Percentiles rank a stretch among this genome's conserved stretches.
These are phyloP conservation scores for Cenococcum geophilum DNA, from an alignment of 495 filamentous ascomycete species.

Conservation along the genomic window DNA sequence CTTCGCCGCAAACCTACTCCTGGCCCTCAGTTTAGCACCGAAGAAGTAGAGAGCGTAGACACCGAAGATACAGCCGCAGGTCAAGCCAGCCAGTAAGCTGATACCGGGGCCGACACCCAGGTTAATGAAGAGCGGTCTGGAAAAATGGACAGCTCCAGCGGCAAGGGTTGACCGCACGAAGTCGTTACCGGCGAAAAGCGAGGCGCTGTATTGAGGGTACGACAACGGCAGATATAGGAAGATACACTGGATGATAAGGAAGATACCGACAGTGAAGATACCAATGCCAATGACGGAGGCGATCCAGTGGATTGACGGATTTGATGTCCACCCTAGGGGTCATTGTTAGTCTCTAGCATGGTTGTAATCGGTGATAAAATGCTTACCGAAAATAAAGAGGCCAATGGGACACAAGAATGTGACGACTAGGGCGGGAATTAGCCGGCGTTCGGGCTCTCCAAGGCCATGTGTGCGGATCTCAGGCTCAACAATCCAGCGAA, in stretches of 20 bases:
- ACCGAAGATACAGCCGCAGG: constrained; percentile 50
- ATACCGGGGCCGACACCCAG: constrained; percentile 52
- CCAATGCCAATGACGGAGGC: constrained; percentile 53
- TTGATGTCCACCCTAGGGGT: constrained; percentile 49
- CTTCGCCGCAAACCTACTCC: constrained; percentile 39
- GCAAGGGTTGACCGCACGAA: constrained; percentile 52
- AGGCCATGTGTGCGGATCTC: constrained; percentile 44
- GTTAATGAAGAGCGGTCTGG: constrained; percentile 51
- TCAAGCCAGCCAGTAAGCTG: constrained; percentile 52
- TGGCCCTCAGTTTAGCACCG: constrained; percentile 51
- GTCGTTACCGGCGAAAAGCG: constrained; percentile 58
- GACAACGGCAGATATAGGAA: constrained; percentile 58
- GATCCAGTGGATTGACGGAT: constrained; percentile 56
- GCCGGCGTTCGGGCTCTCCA: constrained; percentile 46
- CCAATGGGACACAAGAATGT: constrained; percentile 51
- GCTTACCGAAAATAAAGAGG: constrained; percentile 53
- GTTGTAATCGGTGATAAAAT: too few species aligned
- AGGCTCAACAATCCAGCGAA: constrained; percentile 48
- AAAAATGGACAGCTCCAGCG: constrained; percentile 53
- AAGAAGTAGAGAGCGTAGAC: constrained; percentile 51
- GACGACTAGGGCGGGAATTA: constrained; percentile 53
- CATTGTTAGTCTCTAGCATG: too few species aligned
- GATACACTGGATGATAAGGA: constrained; percentile 55
- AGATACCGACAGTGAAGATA: constrained; percentile 49
- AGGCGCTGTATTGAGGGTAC: constrained; percentile 59